These are phyloP conservation scores for Colletotrichum sidae DNA, from an alignment of 2,329 filamentous ascomycete genomes.

Conservation along the genomic window DNA sequence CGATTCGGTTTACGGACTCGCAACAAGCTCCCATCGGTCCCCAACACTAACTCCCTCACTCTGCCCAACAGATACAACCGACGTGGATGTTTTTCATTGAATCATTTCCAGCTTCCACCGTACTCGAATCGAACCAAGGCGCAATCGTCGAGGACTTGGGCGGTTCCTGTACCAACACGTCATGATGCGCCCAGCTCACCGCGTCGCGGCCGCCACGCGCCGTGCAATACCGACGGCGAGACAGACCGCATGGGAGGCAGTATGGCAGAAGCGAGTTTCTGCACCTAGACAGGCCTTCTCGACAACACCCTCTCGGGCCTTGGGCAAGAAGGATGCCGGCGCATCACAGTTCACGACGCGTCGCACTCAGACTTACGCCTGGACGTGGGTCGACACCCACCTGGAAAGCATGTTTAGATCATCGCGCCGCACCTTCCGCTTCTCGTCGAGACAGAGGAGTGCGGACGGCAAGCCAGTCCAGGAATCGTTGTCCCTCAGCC, in stretches of 20 bases:
- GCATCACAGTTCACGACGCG: constrained; percentile 8
- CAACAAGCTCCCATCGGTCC: constrained; percentile 16
- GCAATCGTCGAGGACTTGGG: not conserved
- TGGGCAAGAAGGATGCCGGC: not conserved
- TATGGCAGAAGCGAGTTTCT: constrained; percentile 30
- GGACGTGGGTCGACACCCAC: constrained; percentile 26
- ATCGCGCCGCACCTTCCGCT: constrained; percentile 35
- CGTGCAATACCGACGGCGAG: constrained; percentile 25
- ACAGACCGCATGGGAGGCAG: constrained; percentile 25
- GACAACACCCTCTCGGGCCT: constrained; percentile 6
- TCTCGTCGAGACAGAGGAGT: constrained; percentile 31
- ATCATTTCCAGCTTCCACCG: constrained; percentile 1
- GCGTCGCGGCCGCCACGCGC: constrained; percentile 23
- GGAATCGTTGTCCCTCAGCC: constrained; percentile 67
- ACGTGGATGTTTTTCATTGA: not conserved
- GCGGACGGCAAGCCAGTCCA: constrained; percentile 10
- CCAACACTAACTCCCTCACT: constrained; percentile 12
- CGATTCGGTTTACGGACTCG: constrained; percentile 28
- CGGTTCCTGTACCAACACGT: not conserved
- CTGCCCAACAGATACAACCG: not conserved
- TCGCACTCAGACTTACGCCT: constrained; percentile 20
- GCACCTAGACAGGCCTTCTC: constrained; percentile 14
- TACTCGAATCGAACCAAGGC: constrained; percentile 6
- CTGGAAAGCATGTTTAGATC: constrained; percentile 22
- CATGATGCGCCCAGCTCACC: constrained; percentile 34